Conservation (phyloP, 2,329 filamentous ascomycete species). For the Ambrosiella beaveri region DNA sequence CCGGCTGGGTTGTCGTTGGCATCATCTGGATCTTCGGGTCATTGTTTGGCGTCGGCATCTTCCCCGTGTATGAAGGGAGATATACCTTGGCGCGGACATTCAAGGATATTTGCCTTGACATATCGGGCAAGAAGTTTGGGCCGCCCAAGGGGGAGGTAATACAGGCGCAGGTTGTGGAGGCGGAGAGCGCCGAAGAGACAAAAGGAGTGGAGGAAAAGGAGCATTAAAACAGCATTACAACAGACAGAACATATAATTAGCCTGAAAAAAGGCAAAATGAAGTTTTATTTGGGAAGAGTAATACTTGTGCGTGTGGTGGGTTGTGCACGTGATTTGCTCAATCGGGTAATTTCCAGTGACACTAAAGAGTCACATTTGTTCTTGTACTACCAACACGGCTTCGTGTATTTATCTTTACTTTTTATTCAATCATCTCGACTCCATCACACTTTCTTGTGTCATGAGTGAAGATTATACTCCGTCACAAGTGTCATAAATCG, state of each 20-base stretch:
- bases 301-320: too few species aligned
- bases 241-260: too few species aligned
- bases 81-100: slow-evolving; percentile 42
- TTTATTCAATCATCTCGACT: neutral
- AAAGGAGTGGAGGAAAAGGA: neutral
- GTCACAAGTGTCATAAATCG: too few species aligned
- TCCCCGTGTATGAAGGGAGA: slow-evolving; percentile 65
- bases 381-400: neutral
- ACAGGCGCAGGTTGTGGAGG: slow-evolving; percentile 10
- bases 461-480: too few species aligned
- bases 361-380: neutral
- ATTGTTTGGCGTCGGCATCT: slow-evolving; percentile 57
- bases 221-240: neutral
- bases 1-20: slow-evolving; percentile 59
- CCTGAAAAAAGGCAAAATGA: too few species aligned
- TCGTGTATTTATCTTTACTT: neutral
- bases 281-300: too few species aligned
- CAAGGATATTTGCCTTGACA: slow-evolving; percentile 13
- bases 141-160: slow-evolving; percentile 2
- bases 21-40: slow-evolving; percentile 69
- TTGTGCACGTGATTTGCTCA: too few species aligned
- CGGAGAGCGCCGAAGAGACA: slow-evolving; percentile 11
- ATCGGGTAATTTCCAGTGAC: neutral
- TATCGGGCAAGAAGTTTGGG: slow-evolving; percentile 17
- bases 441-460: too few species aligned